Base-by-base conservation (phyloP, 129 eudicot genomes). In the Pulicaria dysenterica region DNA sequence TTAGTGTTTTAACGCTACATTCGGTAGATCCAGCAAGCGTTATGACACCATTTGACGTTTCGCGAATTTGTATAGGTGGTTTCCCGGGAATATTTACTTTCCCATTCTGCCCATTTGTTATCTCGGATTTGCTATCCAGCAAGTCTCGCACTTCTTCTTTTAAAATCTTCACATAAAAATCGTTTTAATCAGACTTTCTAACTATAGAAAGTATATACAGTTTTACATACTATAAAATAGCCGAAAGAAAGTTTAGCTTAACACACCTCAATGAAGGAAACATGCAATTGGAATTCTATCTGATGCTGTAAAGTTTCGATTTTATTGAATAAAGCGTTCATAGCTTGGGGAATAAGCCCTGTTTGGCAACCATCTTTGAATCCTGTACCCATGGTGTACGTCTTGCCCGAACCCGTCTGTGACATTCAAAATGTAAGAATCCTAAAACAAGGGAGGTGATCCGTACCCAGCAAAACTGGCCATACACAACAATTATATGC, bases 361-460 rank as follows among this genome's bases (percentile, higher is more conserved):
- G 80, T 69, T 31, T 90, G 88, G 74, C 63, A 70, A 59, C 93
- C 98, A 40, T 94, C 96, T 72, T 79, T 88, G 67, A 91, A 79
- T 73, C 96, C 89, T 40, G 96, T 90, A 51, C 99, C 99, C 99
- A 94, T 94, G 31, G 99, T 94, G 81, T 90, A 94, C 36, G 99
- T 94, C 87, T 94, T 94, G 45, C 99, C 99, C 7, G 99, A 94
- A 39, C 99, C 99, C 4, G 99, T 94, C 99, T 94, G 89, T 79
- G 76, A 63, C 44, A 78, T 61, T 64, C 56, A 67, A 69, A 74
- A 83, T 44, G 43, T 24, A 24, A 24, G 2, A 24, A 24, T 24
- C 31, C 31, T 24, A n/a, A n/a, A n/a, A n/a, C n/a, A n/a, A n/a
- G n/a, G n/a, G n/a, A n/a, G n/a, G n/a, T n/a, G n/a, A n/a, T n/a